Evolutionary conservation across 768 basidiomycete species (phyloP).

Genomic region (Panus rudis): DNA sequence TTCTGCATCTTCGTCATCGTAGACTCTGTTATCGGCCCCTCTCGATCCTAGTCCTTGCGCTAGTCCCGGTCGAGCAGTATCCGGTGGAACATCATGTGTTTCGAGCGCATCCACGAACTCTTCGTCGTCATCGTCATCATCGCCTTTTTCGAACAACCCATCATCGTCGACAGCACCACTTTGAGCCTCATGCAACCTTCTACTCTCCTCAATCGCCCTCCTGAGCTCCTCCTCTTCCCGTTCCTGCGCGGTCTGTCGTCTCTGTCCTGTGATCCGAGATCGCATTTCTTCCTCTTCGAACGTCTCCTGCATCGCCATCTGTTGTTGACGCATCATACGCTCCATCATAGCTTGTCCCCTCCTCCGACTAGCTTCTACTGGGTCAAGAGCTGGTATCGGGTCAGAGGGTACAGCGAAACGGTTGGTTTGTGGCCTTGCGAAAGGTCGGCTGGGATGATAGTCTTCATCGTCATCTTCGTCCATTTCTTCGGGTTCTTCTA

Average conservation of each 20-base stretch:
- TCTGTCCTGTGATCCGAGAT: constrained; percentile 10
- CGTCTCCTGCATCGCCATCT: constrained; percentile 54
- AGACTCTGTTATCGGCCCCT: constrained; percentile 38
- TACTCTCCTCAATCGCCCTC: constrained; percentile 55
- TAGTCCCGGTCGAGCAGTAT: background rate
- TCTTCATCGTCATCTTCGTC: constrained; percentile 11
- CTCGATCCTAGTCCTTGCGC: too few species aligned
- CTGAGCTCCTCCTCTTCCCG: constrained; percentile 55
- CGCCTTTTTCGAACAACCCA: too few species aligned
- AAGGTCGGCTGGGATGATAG: constrained; percentile 6
- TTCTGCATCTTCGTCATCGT: constrained; percentile 84
- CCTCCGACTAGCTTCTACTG: constrained; percentile 61
- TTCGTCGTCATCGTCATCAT: constrained; percentile 15
- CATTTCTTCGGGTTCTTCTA: constrained; percentile 3
- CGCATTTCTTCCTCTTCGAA: constrained; percentile 33
- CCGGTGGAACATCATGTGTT: too few species aligned
- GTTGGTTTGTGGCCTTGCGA: background rate
- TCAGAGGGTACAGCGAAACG: background rate
- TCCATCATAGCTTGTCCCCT: constrained; percentile 54
- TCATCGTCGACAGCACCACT: constrained; percentile 18
- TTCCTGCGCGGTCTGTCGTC: constrained; percentile 11
- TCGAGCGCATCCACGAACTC: background rate
- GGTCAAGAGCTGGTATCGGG: constrained; percentile 33
- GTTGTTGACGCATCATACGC: constrained; percentile 60
- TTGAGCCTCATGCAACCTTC: constrained; percentile 34